Conservation (phyloP, 148 eudicot genomes). For the Dianthus caryophyllus region DNA sequence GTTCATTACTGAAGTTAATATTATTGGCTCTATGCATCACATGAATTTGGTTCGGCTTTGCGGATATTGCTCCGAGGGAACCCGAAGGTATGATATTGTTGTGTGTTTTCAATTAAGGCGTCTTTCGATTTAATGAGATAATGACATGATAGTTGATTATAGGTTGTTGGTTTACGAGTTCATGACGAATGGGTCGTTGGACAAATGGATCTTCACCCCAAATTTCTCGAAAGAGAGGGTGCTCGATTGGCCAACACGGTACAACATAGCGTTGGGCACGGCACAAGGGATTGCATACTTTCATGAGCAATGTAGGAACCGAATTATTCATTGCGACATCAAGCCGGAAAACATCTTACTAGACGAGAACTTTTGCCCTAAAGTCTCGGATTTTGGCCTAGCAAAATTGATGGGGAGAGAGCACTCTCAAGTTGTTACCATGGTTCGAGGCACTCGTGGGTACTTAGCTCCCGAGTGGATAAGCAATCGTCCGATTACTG, state of each 20-base stretch:
- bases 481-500: constrained; percentile 84
- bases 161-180: constrained; percentile 91
- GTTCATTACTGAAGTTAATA: constrained; percentile 85
- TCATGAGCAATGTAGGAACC: constrained; percentile 87
- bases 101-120: background rate
- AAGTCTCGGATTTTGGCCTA: constrained; percentile 85
- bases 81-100: constrained; percentile 45
- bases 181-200: constrained; percentile 91
- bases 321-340: constrained; percentile 89
- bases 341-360: constrained; percentile 90
- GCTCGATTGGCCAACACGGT: constrained; percentile 82
- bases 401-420: constrained; percentile 87
- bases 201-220: constrained; percentile 89
- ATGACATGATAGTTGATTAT: background rate
- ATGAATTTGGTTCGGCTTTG: constrained; percentile 94
- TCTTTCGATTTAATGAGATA: background rate
- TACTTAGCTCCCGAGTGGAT: constrained; percentile 97
- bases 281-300: constrained; percentile 95
- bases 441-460: constrained; percentile 95
- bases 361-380: constrained; percentile 80
- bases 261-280: constrained; percentile 67
- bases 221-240: constrained; percentile 33
- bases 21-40: constrained; percentile 94
- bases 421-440: constrained; percentile 76
- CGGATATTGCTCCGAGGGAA: constrained; percentile 87